Conservation (phyloP, 23 red algal genomes). For the Pyropia haitanensis region DNA sequence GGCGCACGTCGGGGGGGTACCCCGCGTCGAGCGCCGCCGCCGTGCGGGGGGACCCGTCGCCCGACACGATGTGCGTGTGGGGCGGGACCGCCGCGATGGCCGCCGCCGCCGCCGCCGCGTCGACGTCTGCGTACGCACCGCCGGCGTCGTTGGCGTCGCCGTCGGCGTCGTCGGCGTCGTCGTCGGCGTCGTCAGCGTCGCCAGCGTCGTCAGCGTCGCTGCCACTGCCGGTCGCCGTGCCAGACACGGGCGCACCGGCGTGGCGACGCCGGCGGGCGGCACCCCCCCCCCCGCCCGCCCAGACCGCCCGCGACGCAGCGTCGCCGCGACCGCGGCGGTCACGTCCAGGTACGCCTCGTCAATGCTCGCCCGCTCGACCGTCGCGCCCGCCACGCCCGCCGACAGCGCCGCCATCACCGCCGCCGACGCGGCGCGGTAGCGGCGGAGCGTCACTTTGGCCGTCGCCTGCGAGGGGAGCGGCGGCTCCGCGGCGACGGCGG, state of each 20-base stretch:
- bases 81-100: no score
- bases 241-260: no score
- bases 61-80: neutral
- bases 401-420: constrained; percentile 52
- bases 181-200: no score
- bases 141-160: no score
- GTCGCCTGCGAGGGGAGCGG: neutral
- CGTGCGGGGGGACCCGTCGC: constrained; percentile 6
- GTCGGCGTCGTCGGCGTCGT: no score
- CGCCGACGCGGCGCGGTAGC: constrained; percentile 71
- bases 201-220: no score
- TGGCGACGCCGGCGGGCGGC: no score
- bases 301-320: constrained; percentile 5
- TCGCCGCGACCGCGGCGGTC: constrained; percentile 38
- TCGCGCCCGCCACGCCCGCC: constrained; percentile 8
- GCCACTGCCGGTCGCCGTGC: no score
- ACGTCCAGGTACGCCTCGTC: constrained; percentile 97
- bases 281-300: neutral
- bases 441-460: constrained; percentile 63
- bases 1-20: constrained; percentile 12
- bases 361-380: constrained; percentile 61
- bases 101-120: no score
- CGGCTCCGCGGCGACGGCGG: no score
- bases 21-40: constrained; percentile 9
- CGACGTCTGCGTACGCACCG: no score